Evolutionary conservation across 2,329 filamentous ascomycete genomes (phyloP).

Genomic region (Bipolaris oryzae): DNA sequence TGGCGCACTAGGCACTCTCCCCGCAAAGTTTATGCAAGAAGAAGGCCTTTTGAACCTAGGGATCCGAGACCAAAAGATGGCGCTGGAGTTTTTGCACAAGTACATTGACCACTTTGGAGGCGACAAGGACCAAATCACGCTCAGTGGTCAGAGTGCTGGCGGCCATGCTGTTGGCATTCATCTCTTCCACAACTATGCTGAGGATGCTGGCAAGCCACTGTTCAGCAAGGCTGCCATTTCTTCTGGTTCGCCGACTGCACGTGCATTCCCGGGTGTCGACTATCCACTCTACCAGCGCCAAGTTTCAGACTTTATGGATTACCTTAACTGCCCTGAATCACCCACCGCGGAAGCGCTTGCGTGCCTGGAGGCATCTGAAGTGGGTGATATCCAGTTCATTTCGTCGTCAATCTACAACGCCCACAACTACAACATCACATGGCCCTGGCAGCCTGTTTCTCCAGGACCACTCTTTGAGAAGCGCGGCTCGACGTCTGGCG

Average conservation of each 20-base stretch:
- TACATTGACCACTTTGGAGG: slow-evolving; percentile 50
- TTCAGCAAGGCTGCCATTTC: slow-evolving; percentile 44
- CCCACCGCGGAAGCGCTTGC: slow-evolving; percentile 40
- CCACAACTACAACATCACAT: slow-evolving; percentile 51
- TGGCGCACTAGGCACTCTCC: slow-evolving; percentile 42
- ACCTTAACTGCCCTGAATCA: slow-evolving; percentile 33
- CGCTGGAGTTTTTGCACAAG: slow-evolving; percentile 49
- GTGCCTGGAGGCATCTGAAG: slow-evolving; percentile 50
- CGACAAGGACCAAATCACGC: slow-evolving; percentile 48
- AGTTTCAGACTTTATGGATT: slow-evolving; percentile 39
- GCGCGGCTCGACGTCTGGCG: slow-evolving; percentile 49
- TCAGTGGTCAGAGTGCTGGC: slow-evolving; percentile 52
- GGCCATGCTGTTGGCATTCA: slow-evolving; percentile 46
- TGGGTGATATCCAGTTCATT: slow-evolving; percentile 48
- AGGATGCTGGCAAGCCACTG: slow-evolving; percentile 36
- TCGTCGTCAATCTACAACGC: slow-evolving; percentile 50
- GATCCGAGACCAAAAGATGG: slow-evolving; percentile 37
- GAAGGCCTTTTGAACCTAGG: slow-evolving; percentile 44
- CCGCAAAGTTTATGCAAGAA: slow-evolving; percentile 42
- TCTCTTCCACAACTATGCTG: slow-evolving; percentile 47
- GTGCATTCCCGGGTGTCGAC: slow-evolving; percentile 43
- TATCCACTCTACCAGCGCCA: slow-evolving; percentile 41
- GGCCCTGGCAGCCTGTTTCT: slow-evolving; percentile 58
- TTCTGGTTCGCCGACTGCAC: slow-evolving; percentile 44
- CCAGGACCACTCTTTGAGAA: slow-evolving; percentile 56